phyloP scores from a whole-genome alignment of 352 stramenopile genomes.

The Phytophthora foliorum region DNA sequence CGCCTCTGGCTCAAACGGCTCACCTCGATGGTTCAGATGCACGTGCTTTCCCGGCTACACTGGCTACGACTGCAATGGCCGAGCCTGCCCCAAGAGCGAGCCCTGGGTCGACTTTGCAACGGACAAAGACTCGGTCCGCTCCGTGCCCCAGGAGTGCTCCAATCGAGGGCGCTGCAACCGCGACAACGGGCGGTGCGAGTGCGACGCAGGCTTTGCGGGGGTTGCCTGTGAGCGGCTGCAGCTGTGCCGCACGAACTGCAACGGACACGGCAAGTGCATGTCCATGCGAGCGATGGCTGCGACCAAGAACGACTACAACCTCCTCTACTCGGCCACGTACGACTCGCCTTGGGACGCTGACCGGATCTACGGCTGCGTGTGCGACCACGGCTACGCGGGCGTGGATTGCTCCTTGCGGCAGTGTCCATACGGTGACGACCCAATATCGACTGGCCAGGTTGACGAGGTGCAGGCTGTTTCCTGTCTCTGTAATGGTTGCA shows the following conservation, averaged over 20 bases:
- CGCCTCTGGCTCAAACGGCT: background rate
- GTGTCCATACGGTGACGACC: conserved; percentile 92
- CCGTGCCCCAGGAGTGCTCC: conserved; percentile 66
- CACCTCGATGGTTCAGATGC: conserved; percentile 58
- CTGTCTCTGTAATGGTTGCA: conserved; percentile 69
- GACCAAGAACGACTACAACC: conserved; percentile 69
- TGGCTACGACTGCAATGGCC: conserved; percentile 88
- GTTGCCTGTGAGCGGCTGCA: conserved; percentile 67
- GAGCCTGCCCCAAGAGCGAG: conserved; percentile 74
- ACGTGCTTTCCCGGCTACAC: conserved; percentile 87
- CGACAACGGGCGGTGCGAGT: conserved; percentile 79
- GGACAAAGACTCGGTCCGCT: conserved; percentile 52
- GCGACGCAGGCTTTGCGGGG: conserved; percentile 79
- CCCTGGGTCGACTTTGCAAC: conserved; percentile 70
- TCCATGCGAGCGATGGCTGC: conserved; percentile 70
- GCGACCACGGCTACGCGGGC: conserved; percentile 91
- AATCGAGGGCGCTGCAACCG: conserved; percentile 84
- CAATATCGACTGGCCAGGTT: conserved; percentile 71
- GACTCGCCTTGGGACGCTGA: conserved; percentile 85
- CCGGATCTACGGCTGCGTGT: conserved; percentile 88
- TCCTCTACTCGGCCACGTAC: conserved; percentile 69
- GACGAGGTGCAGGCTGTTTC: conserved; percentile 86
- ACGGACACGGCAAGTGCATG: conserved; percentile 90
- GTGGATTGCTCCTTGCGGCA: conserved; percentile 85
- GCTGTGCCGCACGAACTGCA: conserved; percentile 89